Evolutionary conservation across 768 basidiomycete genomes (phyloP).

Genomic region (Trametes coccinea): DNA sequence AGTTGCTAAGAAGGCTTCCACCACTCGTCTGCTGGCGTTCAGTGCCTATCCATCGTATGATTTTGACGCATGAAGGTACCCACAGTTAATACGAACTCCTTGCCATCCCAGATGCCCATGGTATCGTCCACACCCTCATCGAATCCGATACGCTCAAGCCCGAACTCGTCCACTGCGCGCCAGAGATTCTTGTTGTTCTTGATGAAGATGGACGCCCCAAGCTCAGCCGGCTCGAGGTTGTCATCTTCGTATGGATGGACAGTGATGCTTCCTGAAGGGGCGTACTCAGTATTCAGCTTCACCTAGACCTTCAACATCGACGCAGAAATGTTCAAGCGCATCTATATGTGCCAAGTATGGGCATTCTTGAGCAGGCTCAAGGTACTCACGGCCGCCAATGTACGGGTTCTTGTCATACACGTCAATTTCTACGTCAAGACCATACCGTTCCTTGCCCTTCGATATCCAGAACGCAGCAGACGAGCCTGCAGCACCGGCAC

Average conservation of each 20-base stretch:
- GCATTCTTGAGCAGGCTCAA: background rate
- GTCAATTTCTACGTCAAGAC: constrained; percentile 73
- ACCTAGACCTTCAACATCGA: too few relatives aligned
- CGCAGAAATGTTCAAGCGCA: too few relatives aligned
- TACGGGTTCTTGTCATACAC: constrained; percentile 78
- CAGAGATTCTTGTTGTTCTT: constrained; percentile 66
- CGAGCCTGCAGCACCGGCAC: constrained; percentile 86
- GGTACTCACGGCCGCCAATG: constrained; percentile 80
- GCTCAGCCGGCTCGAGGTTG: constrained; percentile 63
- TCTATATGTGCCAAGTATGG: background rate
- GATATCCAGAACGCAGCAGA: constrained; percentile 85
- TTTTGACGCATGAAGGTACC: constrained; percentile 23
- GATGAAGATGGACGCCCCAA: constrained; percentile 90
- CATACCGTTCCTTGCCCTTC: constrained; percentile 71
- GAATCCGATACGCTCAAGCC: constrained; percentile 56
- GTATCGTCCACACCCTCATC: constrained; percentile 46
- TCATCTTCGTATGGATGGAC: constrained; percentile 72
- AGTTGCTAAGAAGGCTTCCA: constrained; percentile 37
- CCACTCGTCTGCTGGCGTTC: constrained; percentile 33
- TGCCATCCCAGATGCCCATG: constrained; percentile 84
- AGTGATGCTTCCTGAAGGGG: constrained; percentile 64
- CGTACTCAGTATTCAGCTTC: background rate
- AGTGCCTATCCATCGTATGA: background rate
- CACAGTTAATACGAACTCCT: constrained; percentile 65
- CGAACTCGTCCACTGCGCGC: constrained; percentile 81